Evolutionary conservation across 139 green algal genomes (phyloP), one percentile per base, ranked within the genome.

Genomic region (Chlorella sp.): DNA sequence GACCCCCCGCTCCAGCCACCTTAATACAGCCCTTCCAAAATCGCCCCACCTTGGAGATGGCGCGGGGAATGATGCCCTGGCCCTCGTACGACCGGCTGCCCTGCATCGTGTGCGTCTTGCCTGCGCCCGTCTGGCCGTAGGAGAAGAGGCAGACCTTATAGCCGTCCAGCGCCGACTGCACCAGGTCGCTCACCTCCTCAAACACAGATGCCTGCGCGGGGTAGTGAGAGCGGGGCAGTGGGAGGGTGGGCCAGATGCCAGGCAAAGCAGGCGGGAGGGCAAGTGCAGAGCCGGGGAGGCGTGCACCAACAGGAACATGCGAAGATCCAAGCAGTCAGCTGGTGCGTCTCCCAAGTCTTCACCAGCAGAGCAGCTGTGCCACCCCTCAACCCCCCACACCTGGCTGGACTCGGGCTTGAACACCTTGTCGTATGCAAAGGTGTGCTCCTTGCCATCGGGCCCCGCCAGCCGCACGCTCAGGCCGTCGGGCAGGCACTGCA

Each of bases 71-170:
- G 92, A 99, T 96, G 86, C 97, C 96, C 25, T 92, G 87, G 2
- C 79, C 84, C 12, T 91, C 90, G 1, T 85, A 63, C 13, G 67
- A 72, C 7, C 55, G 30, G n/a, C 80, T 80, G n/a, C 92, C 95
- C 81, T 96, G 92, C 97, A 99, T 99, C 9, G 97, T 99, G 94
- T 98, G 93, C 12, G 97, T 99, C 92, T 99, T 99, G 64, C 97
- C 97, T 0, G 95, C 95, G 9, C 97, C 97, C 17, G 97, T 99
- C 92, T 99, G 97, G 39, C 97, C 97, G 88, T 99, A 99, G 57
- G 88, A 95, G 88, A 99, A 99, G 30, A 99, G 91, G 94, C 97
- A 99, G 94, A 99, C 97, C 87, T 98, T 94, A 92, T 97, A 99
- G 81, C 97, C 97, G 86, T 99, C 97, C 38, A 99, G 90, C 3